A percentile compares a stretch with the other conserved stretches of the same genome.
phyloP scores from a whole-genome alignment of 2,329 filamentous ascomycete genomes.

The Trichoderma pleuroti region DNA sequence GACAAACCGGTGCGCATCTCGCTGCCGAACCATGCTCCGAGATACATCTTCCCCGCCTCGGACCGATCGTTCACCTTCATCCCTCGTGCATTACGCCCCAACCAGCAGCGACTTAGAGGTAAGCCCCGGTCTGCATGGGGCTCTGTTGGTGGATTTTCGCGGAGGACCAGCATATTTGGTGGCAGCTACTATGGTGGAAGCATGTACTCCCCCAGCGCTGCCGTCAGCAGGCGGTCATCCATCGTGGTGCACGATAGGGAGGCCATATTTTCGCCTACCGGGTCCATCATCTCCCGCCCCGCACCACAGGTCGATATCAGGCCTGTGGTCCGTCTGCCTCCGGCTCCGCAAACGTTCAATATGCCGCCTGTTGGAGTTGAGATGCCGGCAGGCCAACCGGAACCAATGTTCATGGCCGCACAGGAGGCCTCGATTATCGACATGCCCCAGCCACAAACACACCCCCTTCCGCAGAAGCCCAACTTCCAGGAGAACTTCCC shows the following conservation, averaged over 20 bases:
- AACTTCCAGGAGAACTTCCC: slow-evolving; percentile 53
- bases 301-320: slow-evolving; percentile 60
- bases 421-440: slow-evolving; percentile 46
- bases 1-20: slow-evolving; percentile 97
- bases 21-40: slow-evolving; percentile 71
- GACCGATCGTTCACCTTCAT: slow-evolving; percentile 98
- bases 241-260: slow-evolving; percentile 59
- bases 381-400: slow-evolving; percentile 21
- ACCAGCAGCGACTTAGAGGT: slow-evolving; percentile 72
- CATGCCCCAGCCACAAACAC: slow-evolving; percentile 54
- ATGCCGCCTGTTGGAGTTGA: slow-evolving; percentile 27
- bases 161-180: slow-evolving; percentile 78
- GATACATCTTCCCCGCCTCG: slow-evolving; percentile 85
- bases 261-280: slow-evolving; percentile 74
- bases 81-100: slow-evolving; percentile 85
- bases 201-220: slow-evolving; percentile 78
- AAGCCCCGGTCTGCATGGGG: slow-evolving; percentile 70
- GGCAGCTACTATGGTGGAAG: slow-evolving; percentile 71
- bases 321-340: slow-evolving; percentile 81
- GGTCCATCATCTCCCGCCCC: slow-evolving; percentile 69
- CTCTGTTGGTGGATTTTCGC: slow-evolving; percentile 64
- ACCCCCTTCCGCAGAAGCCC: slow-evolving; percentile 57
- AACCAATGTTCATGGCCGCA: slow-evolving; percentile 18
- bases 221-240: slow-evolving; percentile 89
- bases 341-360: slow-evolving; percentile 41